Conservation (phyloP, 306 rosid genomes). For the Neltuma alba region DNA sequence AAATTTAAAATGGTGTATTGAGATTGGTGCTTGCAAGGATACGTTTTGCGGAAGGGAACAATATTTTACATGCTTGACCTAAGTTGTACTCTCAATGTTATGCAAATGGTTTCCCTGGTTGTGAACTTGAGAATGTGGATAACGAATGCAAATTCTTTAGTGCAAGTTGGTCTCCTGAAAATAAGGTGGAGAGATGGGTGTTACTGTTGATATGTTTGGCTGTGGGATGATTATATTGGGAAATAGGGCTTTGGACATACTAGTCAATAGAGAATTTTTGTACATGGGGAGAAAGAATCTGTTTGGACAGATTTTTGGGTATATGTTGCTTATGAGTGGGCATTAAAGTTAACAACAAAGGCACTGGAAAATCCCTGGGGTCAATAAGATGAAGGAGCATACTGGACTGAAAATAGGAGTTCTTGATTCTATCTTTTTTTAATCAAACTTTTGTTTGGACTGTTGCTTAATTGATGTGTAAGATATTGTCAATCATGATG, state of each 20-base stretch:
- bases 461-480: not conserved
- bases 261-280: not conserved
- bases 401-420: not conserved
- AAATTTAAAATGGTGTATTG: not conserved
- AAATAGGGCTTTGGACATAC: not conserved
- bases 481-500: not conserved
- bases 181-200: not conserved
- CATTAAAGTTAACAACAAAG: not conserved
- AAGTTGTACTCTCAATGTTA: not conserved
- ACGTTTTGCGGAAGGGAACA: not conserved
- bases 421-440: not conserved
- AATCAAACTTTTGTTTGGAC: not conserved
- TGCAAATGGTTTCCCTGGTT: not conserved
- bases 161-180: not conserved
- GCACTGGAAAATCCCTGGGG: not conserved
- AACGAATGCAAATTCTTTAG: not conserved
- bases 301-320: not conserved
- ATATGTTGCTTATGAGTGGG: not conserved
- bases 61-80: not conserved
- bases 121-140: not conserved
- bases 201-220: not conserved
- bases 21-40: not conserved
- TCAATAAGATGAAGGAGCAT: not conserved
- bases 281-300: not conserved
- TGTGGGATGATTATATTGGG: not conserved